Conservation (phyloP, 2,329 filamentous ascomycete species). For the Cladosporium austrohemisphaericum region DNA sequence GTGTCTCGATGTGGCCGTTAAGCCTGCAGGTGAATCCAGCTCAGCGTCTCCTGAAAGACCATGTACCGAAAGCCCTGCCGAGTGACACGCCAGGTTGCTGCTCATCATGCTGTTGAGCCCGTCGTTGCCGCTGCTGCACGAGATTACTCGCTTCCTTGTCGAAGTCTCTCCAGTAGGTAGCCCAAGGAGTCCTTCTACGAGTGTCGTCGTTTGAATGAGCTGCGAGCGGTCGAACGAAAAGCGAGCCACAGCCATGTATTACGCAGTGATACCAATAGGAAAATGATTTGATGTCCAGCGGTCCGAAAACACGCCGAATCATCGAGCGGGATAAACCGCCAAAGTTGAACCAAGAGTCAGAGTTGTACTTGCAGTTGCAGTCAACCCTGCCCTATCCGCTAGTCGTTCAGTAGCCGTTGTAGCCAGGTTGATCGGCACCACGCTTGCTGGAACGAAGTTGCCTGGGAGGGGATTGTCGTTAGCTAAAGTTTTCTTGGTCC, state of each 20-base stretch:
- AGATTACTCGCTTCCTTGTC: conserved; percentile 1
- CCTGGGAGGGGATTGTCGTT: conserved; percentile 43
- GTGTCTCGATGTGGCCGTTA: conserved; percentile 9
- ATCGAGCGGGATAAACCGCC: conserved; percentile 14
- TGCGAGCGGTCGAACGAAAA: conserved; percentile 13
- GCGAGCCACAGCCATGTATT: conserved; percentile 24
- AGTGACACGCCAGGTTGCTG: conserved; percentile 36
- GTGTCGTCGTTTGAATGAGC: conserved; percentile 9
- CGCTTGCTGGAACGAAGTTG: conserved; percentile 52
- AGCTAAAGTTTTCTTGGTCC: conserved; percentile 51
- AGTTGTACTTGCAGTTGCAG: conserved; percentile 25
- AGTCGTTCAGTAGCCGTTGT: conserved; percentile 47
- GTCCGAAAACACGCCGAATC: conserved; percentile 21
- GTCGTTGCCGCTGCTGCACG: conserved; percentile 16
- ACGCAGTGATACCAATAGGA: conserved; percentile 31
- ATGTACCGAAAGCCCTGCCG: conserved; percentile 35
- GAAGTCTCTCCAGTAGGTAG: not conserved
- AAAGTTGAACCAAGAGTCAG: conserved; percentile 17
- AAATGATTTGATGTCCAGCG: conserved; percentile 22
- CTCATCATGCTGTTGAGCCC: conserved; percentile 15
- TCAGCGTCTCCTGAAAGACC: conserved; percentile 17
- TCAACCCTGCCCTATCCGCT: conserved; percentile 35
- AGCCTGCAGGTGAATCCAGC: conserved; percentile 27
- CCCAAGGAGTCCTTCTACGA: conserved; percentile 5
- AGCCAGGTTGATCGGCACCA: conserved; percentile 46